Evolutionary conservation across 2,329 filamentous ascomycete genomes (phyloP).

Genomic region (Colletotrichum zoysiae): DNA sequence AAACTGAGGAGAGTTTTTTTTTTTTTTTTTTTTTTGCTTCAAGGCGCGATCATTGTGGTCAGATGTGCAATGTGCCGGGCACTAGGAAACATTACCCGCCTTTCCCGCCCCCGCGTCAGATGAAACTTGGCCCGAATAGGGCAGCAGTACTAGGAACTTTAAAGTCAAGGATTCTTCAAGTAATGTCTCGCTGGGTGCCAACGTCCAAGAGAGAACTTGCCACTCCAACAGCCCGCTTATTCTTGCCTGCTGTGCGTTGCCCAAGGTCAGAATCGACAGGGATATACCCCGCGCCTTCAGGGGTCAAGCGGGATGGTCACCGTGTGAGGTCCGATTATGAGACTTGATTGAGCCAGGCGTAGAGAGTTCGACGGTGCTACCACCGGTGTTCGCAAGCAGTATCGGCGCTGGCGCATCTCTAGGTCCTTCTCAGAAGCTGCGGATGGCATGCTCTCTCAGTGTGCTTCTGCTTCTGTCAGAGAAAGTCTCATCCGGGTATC

Average conservation of each 20-base stretch:
- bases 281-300: not conserved
- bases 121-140: not conserved
- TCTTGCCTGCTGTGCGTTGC: not conserved
- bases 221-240: slow-evolving; percentile 5
- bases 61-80: slow-evolving; percentile 2
- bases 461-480: not conserved
- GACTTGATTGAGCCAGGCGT: slow-evolving; percentile 8
- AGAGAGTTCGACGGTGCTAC: not conserved
- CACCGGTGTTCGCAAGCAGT: not conserved
- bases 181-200: not conserved
- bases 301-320: slow-evolving; percentile 7
- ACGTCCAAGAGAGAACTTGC: not conserved
- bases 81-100: slow-evolving; percentile 20
- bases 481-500: not conserved
- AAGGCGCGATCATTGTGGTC: not conserved
- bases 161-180: slow-evolving; percentile 1
- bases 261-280: not conserved
- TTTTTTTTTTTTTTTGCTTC: no score
- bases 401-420: not conserved
- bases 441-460: not conserved
- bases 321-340: not conserved
- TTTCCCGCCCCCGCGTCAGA: slow-evolving; percentile 8
- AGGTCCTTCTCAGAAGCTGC: not conserved
- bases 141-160: not conserved
- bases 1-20: not conserved